These are phyloP conservation scores for Cryptococcus depauperatus DNA, from an alignment of 1,284 basidiomycete genomes.

Conservation along the genomic window DNA sequence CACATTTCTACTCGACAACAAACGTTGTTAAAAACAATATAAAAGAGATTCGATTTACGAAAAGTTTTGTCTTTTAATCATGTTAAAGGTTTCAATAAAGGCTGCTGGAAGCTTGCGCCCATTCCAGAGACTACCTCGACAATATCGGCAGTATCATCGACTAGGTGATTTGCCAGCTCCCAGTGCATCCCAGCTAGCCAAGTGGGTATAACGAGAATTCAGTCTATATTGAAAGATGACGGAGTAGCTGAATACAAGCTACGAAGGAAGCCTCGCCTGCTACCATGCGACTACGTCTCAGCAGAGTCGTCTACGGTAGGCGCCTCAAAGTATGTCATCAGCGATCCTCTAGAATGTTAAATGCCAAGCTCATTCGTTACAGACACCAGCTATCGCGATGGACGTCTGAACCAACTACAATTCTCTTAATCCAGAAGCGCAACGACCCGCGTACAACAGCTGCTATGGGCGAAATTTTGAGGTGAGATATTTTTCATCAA, in stretches of 20 bases:
- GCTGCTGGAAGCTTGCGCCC: too few species aligned
- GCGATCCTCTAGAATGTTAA: conserved; percentile 3
- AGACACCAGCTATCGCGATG: conserved; percentile 32
- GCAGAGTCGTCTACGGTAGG: conserved; percentile 21
- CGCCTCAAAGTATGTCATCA: conserved; percentile 10
- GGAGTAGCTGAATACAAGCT: too few species aligned
- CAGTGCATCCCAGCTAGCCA: conserved; percentile 10
- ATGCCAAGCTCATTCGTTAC: not conserved
- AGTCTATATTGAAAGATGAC: too few species aligned
- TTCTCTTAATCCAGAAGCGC: conserved; percentile 50
- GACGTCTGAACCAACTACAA: conserved; percentile 34
- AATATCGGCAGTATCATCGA: conserved; percentile 12
- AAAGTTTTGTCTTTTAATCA: too few species aligned
- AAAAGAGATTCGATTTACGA: too few species aligned
- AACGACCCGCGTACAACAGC: conserved; percentile 44
- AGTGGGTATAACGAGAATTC: conserved; percentile 10
- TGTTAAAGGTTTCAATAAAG: too few species aligned
- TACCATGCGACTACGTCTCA: conserved; percentile 10
- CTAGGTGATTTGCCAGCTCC: conserved; percentile 25
- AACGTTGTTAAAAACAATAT: too few species aligned
- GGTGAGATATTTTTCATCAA: too few species aligned
- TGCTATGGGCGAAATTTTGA: conserved; percentile 45
- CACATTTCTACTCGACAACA: too few species aligned
- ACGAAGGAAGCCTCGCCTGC: conserved; percentile 13
- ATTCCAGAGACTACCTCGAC: too few species aligned